A percentile compares a stretch with the other conserved stretches of the same genome.
These are phyloP conservation scores for Lentinula aciculospora DNA, from an alignment of 768 basidiomycete genomes.

Conservation along the genomic window DNA sequence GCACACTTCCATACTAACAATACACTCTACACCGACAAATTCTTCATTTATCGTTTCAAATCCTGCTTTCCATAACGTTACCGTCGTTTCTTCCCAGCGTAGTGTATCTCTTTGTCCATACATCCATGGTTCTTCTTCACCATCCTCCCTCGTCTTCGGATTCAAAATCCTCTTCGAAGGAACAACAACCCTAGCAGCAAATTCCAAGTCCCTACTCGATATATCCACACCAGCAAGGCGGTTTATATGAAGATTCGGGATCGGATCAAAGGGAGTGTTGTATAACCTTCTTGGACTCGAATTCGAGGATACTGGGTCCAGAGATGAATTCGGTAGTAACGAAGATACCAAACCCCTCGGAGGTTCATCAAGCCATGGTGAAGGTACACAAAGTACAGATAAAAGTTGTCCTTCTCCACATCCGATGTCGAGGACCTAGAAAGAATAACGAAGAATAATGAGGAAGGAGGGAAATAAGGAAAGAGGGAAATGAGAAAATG, in stretches of 20 bases:
- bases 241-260: constrained; percentile 52
- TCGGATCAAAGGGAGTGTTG: constrained; percentile 29
- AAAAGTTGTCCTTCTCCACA: constrained; percentile 82
- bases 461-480: no score
- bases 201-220: constrained; percentile 42
- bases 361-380: constrained; percentile 57
- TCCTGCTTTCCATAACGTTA: constrained; percentile 71
- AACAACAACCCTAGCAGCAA: constrained; percentile 43
- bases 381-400: constrained; percentile 62
- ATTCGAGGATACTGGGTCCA: constrained; percentile 7
- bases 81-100: constrained; percentile 66
- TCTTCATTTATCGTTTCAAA: constrained; percentile 61
- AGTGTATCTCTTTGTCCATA: constrained; percentile 16
- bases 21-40: constrained; percentile 62
- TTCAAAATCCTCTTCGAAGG: constrained; percentile 8
- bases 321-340: constrained; percentile 16
- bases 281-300: constrained; percentile 9
- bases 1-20: constrained; percentile 80
- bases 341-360: constrained; percentile 27
- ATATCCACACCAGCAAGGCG: constrained; percentile 70
- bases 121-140: constrained; percentile 14
- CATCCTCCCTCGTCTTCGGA: background rate
- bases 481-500: no score
- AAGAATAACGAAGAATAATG: background rate
- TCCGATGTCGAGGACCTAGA: constrained; percentile 74